These are phyloP conservation scores for Rhizopus arrhizus DNA, from an alignment of 371 early-diverging fungal genomes.

Conservation along the genomic window DNA sequence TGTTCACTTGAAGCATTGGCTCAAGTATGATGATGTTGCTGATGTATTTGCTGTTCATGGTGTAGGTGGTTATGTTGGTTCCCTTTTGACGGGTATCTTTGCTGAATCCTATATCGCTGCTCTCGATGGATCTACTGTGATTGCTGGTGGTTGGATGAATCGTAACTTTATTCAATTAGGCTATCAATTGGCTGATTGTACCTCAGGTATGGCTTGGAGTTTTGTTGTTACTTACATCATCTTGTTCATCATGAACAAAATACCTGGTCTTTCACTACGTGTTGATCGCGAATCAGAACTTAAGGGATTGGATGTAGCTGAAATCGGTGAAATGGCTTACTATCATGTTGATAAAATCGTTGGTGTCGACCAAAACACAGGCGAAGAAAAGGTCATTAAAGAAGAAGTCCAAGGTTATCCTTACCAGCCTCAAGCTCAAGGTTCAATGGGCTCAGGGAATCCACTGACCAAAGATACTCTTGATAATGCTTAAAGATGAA, in stretches of 20 bases:
- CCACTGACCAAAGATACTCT: constrained; percentile 24
- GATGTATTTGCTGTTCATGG: constrained; percentile 90
- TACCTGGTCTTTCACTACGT: constrained; percentile 78
- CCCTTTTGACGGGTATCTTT: constrained; percentile 87
- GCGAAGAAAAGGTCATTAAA: constrained; percentile 41
- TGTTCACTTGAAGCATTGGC: constrained; percentile 72
- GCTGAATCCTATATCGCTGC: constrained; percentile 75
- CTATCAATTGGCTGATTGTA: constrained; percentile 79
- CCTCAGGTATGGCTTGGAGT: constrained; percentile 78
- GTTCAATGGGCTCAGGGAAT: constrained; percentile 26
- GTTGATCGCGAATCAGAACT: constrained; percentile 72
- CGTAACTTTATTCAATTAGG: constrained; percentile 79
- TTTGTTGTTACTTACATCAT: constrained; percentile 77
- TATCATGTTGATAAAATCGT: constrained; percentile 54
- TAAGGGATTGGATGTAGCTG: constrained; percentile 74
- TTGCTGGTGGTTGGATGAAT: constrained; percentile 85
- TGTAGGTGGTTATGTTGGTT: constrained; percentile 85
- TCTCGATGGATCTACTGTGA: constrained; percentile 69
- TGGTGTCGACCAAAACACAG: constrained; percentile 39
- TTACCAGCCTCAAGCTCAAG: constrained; percentile 26
- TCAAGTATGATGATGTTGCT: constrained; percentile 87
- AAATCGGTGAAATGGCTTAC: constrained; percentile 80
- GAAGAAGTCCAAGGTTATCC: constrained; percentile 40
- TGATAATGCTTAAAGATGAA: constrained; percentile 23
- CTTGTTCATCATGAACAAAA: constrained; percentile 75